These are phyloP conservation scores for Vitis hybrid DNA, from an alignment of 177 flowering plant species.

Conservation along the genomic window DNA sequence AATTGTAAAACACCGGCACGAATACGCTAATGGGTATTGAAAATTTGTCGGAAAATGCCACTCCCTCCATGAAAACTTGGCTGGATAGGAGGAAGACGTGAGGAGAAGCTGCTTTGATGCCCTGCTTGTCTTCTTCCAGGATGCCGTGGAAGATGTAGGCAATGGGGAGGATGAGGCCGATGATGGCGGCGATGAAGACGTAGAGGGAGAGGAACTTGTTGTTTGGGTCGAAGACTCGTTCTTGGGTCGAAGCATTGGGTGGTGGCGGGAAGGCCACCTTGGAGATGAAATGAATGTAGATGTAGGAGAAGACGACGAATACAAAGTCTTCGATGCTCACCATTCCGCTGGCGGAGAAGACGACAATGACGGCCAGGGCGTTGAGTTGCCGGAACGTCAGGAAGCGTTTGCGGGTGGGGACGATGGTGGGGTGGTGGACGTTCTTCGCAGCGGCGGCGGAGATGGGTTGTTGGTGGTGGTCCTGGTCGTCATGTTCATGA, in stretches of 20 bases:
- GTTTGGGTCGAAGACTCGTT: slow-evolving; percentile 33
- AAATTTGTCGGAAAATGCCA: slow-evolving; percentile 47
- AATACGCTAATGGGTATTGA: slow-evolving; percentile 62
- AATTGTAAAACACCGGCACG: slow-evolving; percentile 74
- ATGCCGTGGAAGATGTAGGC: slow-evolving; percentile 69
- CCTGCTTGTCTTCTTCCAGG: slow-evolving; percentile 60
- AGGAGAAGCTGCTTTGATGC: slow-evolving; percentile 69
- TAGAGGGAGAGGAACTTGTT: slow-evolving; percentile 42
- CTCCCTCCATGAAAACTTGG: slow-evolving; percentile 87
- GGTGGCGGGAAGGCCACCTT: slow-evolving; percentile 46
- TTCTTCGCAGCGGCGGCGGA: neutral
- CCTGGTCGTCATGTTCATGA: slow-evolving; percentile 1
- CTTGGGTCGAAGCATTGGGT: slow-evolving; percentile 9
- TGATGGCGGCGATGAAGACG: slow-evolving; percentile 41
- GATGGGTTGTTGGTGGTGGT: neutral
- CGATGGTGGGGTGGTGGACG: neutral
- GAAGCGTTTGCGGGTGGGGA: slow-evolving; percentile 12
- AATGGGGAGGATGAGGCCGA: slow-evolving; percentile 70
- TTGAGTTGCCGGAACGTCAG: slow-evolving; percentile 60
- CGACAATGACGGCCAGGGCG: slow-evolving; percentile 33
- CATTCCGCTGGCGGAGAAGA: slow-evolving; percentile 49
- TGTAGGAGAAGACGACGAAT: slow-evolving; percentile 36
- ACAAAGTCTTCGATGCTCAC: slow-evolving; percentile 39
- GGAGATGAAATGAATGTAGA: slow-evolving; percentile 47
- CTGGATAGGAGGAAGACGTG: slow-evolving; percentile 71